A percentile compares a stretch with the other conserved stretches of the same genome.
Conservation (phyloP, 768 basidiomycete genomes). For the Goffeauzyma gilvescens region DNA sequence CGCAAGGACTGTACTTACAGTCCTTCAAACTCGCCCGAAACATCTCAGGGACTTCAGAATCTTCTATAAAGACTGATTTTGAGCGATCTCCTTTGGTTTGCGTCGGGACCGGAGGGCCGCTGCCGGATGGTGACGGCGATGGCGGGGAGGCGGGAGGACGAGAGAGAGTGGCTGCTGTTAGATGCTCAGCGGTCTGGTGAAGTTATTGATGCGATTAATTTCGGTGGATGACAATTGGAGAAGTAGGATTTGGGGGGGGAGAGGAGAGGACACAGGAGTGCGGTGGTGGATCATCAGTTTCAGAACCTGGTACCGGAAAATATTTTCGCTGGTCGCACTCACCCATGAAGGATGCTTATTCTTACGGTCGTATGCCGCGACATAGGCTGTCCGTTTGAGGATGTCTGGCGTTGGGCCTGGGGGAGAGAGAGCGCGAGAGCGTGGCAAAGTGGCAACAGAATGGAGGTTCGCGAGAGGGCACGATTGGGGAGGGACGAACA, state of each 20-base stretch:
- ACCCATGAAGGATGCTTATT: constrained; percentile 90
- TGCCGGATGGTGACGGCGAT: not conserved
- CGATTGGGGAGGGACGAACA: too few species aligned
- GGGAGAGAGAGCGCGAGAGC: not conserved
- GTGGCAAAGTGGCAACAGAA: too few species aligned
- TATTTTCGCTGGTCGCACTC: constrained; percentile 22
- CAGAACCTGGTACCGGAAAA: too few species aligned
- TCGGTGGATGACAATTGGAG: not conserved
- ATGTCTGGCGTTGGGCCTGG: constrained; percentile 71
- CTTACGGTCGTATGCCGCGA: constrained; percentile 74
- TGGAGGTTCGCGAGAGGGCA: too few species aligned
- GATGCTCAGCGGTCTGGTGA: constrained; percentile 92
- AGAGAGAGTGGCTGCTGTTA: constrained; percentile 58
- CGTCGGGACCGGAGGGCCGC: not conserved
- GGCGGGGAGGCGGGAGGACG: constrained; percentile 33
- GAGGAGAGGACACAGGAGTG: too few species aligned
- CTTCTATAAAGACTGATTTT: constrained; percentile 66
- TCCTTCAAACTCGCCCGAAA: constrained; percentile 75
- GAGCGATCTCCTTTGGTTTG: constrained; percentile 44
- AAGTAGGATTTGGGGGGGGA: too few species aligned
- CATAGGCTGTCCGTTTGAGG: constrained; percentile 62
- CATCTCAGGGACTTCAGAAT: constrained; percentile 49
- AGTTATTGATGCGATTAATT: not conserved
- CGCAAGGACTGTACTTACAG: constrained; percentile 35
- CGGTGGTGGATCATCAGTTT: too few species aligned